Conservation (phyloP, 768 basidiomycete genomes). For the Lepiota subincarnata region DNA sequence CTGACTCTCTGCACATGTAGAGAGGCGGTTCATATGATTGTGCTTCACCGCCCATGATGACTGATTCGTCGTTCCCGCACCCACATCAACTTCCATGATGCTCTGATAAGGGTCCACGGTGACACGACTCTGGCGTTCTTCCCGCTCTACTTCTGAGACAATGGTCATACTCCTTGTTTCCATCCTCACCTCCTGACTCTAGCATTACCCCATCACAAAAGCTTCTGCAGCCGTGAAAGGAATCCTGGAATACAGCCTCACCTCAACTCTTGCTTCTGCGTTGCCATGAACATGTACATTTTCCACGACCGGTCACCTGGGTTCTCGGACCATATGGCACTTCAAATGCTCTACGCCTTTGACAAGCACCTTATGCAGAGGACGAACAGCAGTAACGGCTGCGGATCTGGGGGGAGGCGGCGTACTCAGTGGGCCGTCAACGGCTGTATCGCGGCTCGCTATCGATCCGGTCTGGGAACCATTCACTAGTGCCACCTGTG, state of each 20-base stretch:
- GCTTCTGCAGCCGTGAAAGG: no score
- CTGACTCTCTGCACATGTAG: no score
- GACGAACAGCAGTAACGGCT: neutral
- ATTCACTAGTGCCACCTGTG: constrained; percentile 80
- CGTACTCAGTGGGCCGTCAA: constrained; percentile 54
- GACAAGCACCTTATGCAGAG: constrained; percentile 61
- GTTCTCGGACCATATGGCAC: constrained; percentile 61
- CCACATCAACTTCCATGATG: no score
- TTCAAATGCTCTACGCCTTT: constrained; percentile 58
- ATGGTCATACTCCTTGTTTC: no score
- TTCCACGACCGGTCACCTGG: constrained; percentile 60
- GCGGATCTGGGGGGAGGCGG: constrained; percentile 8
- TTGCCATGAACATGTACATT: constrained; percentile 44
- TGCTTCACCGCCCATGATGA: no score
- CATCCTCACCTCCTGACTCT: no score
- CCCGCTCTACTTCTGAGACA: no score
- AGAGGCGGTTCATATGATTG: no score
- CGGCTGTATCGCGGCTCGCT: constrained; percentile 70
- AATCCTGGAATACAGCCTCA: constrained; percentile 21
- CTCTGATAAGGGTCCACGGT: no score
- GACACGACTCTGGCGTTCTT: no score
- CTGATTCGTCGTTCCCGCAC: no score
- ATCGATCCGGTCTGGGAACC: constrained; percentile 81
- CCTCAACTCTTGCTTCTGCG: constrained; percentile 11
- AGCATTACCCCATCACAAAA: no score